Evolutionary conservation across 768 basidiomycete genomes (phyloP).

Genomic region (Lyophyllum shimeji): DNA sequence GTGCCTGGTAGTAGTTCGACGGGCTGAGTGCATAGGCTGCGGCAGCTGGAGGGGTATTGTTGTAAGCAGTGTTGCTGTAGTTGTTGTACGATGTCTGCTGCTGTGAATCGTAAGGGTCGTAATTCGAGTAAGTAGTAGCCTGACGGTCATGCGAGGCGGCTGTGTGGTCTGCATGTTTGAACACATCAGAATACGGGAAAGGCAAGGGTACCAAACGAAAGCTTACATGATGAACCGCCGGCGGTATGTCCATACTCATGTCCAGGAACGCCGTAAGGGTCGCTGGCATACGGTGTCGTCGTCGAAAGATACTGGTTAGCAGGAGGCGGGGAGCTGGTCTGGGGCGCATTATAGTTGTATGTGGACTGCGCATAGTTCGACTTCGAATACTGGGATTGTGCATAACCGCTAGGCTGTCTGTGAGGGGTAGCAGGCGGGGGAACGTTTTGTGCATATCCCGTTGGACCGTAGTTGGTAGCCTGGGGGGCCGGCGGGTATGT

Average conservation of each 20-base stretch:
- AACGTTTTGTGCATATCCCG: slow-evolving; percentile 13
- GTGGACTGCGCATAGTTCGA: slow-evolving; percentile 24
- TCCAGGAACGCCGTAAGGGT: slow-evolving; percentile 14
- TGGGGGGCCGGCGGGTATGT: slow-evolving; percentile 49
- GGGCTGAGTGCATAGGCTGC: slow-evolving; percentile 23
- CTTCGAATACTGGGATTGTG: slow-evolving; percentile 25
- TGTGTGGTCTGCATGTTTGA: slow-evolving; percentile 48
- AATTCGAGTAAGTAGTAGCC: slow-evolving; percentile 43
- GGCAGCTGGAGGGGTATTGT: slow-evolving; percentile 16
- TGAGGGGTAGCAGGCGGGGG: slow-evolving; percentile 14
- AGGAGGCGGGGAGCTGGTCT: slow-evolving; percentile 28
- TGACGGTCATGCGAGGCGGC: slow-evolving; percentile 52
- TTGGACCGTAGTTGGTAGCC: slow-evolving; percentile 31
- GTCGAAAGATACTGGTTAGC: slow-evolving; percentile 34
- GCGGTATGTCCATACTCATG: slow-evolving; percentile 53
- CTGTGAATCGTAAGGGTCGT: slow-evolving; percentile 48
- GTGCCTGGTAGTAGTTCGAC: slow-evolving; percentile 36
- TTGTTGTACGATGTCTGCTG: slow-evolving; percentile 25
- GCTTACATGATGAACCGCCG: slow-evolving; percentile 56
- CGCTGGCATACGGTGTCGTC: slow-evolving; percentile 30
- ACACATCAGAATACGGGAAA: neutral
- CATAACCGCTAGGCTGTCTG: slow-evolving; percentile 21
- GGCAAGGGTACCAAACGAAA: neutral
- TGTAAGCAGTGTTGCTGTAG: slow-evolving; percentile 8
- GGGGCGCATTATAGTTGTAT: slow-evolving; percentile 27